Base-by-base conservation (phyloP, 179 eudicot genomes). In the Drosera spatulata region DNA sequence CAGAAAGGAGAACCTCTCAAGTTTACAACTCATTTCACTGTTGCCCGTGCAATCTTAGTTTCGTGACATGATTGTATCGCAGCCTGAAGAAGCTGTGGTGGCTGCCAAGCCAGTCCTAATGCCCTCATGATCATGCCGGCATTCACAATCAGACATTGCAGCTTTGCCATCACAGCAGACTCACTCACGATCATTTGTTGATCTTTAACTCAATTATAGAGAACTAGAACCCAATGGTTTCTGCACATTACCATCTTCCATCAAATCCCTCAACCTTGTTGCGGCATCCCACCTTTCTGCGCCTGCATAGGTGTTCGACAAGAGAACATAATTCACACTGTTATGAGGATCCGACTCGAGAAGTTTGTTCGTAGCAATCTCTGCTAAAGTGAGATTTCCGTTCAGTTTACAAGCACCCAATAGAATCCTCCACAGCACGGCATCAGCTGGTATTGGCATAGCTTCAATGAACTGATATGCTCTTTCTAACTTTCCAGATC, bases 221-320 rank as follows among this genome's bases (percentile, higher is more conserved):
- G 69, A 77, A 75, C 96, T 87, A 78, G 77, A 87, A 46, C 83
- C 96, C 45, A 70, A 51, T 63, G 88, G 85, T 66, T 76, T 87
- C 38, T 61, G 70, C 61, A 80, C 83, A 58, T 65, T 66, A 61
- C 66, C 71, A 41, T 61, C 77, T 61, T 66, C 73, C 73, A 85
- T 79, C 62, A 82, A 60, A 48, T 73, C 83, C 66, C 95, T 77
- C 65, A 80, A 67, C 62, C 75, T 80, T 9, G 83, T 82, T 8
- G 79, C 88, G 39, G 73, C 77, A 45, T 77, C 85, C 86, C 86
- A 86, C 64, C 61, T 75, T 41, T 77, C 75, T 4, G 73, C 68
- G 1, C 56, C 43, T 6, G 86, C 86, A 61, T 86, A 86, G 9
- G 79, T 72, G 55, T 83, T 86, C 33, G 94, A 86, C 47, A 83